Evolutionary conservation across 1,284 basidiomycete genomes (phyloP).

Genomic region (Naganishia sp.): DNA sequence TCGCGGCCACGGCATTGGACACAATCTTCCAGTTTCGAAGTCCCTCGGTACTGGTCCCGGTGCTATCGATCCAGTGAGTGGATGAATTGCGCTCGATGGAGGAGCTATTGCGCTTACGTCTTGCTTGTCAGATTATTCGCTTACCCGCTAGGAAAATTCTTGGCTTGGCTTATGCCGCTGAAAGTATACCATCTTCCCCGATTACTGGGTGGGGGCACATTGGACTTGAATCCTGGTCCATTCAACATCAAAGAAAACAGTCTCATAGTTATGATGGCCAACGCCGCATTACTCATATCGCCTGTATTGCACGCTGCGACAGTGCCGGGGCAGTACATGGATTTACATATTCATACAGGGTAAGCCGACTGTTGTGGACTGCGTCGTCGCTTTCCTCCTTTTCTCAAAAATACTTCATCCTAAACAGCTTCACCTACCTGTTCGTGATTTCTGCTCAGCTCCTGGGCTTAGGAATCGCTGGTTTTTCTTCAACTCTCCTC

Average conservation of each 20-base stretch:
- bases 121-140: conserved; percentile 62
- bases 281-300: conserved; percentile 58
- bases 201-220: conserved; percentile 59
- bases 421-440: conserved; percentile 66
- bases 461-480: conserved; percentile 89
- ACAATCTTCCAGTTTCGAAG: conserved; percentile 91
- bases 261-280: conserved; percentile 90
- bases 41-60: conserved; percentile 80
- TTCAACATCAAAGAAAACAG: conserved; percentile 91
- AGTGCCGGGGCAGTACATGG: conserved; percentile 73
- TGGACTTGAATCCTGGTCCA: conserved; percentile 90
- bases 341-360: conserved; percentile 63
- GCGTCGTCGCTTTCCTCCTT: too few relatives aligned
- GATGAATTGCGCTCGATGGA: not conserved
- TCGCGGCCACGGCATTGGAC: conserved; percentile 72
- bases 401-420: not conserved
- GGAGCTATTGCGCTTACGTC: conserved; percentile 32
- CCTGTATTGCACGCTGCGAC: conserved; percentile 78
- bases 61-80: conserved; percentile 69
- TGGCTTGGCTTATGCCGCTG: conserved; percentile 80
- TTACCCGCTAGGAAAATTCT: conserved; percentile 84
- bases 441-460: conserved; percentile 84
- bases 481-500: conserved; percentile 53
- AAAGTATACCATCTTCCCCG: conserved; percentile 69
- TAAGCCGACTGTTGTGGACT: conserved; percentile 23